phyloP scores from a whole-genome alignment of 108 stramenopile genomes.

The Pseudonitzschia multistriata region DNA sequence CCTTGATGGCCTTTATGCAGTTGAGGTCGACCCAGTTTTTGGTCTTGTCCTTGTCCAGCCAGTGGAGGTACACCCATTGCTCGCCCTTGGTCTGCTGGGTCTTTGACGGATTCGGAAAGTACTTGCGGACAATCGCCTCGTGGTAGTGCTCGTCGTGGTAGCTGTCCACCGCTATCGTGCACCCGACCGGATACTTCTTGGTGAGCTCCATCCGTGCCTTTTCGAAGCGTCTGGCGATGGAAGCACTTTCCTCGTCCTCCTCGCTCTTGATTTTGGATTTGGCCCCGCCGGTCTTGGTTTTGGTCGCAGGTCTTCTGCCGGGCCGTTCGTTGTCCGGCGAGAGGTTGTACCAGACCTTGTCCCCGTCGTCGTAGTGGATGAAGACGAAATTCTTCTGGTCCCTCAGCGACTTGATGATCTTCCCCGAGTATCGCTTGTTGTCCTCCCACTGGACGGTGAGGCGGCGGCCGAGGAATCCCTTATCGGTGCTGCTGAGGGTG shows the following conservation, averaged over 20 bases:
- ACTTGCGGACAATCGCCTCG: slow-evolving; percentile 4
- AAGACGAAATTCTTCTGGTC: slow-evolving; percentile 15
- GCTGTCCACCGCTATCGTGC: background rate
- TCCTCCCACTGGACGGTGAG: slow-evolving; percentile 5
- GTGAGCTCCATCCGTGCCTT: background rate
- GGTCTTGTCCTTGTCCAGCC: background rate
- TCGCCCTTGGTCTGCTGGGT: background rate
- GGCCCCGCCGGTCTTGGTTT: background rate
- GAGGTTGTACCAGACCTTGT: slow-evolving; percentile 11
- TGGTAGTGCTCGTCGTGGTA: slow-evolving; percentile 14
- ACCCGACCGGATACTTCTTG: slow-evolving; percentile 3
- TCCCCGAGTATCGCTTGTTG: background rate
- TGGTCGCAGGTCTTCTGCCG: background rate
- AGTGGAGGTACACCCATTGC: slow-evolving; percentile 8
- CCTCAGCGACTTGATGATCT: background rate
- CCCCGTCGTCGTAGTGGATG: slow-evolving; percentile 12
- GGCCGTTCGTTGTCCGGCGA: background rate
- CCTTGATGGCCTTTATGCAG: slow-evolving; percentile 14
- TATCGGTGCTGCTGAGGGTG: background rate
- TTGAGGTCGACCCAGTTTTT: slow-evolving; percentile 13
- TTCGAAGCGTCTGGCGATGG: background rate
- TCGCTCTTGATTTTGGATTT: background rate
- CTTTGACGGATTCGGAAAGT: background rate
- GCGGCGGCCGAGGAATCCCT: background rate
- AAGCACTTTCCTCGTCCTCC: background rate